A percentile compares a stretch with the other conserved stretches of the same genome.
Conservation (phyloP, 139 green algal genomes). For the Tetradesmus obliquus region DNA sequence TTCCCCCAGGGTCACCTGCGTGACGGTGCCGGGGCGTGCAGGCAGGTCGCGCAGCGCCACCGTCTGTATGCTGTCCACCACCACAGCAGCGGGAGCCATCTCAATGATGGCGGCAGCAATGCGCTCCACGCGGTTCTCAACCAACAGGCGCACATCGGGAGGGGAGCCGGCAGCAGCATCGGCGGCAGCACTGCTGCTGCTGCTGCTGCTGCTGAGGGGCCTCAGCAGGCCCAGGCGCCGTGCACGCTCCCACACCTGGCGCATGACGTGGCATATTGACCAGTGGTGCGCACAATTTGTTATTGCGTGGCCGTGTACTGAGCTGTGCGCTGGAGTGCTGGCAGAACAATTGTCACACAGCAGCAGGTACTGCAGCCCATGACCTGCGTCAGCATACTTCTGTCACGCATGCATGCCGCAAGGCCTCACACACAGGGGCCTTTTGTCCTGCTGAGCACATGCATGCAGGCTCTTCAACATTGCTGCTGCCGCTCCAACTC, state of each 20-base stretch:
- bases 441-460: neutral
- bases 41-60: conserved; percentile 86
- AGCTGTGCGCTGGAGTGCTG: too few relatives aligned
- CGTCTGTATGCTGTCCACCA: conserved; percentile 97
- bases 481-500: neutral
- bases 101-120: conserved; percentile 22
- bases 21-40: conserved; percentile 77
- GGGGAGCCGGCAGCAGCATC: neutral
- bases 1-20: conserved; percentile 51
- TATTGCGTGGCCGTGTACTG: too few relatives aligned
- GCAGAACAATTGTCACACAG: too few relatives aligned
- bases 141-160: conserved; percentile 45
- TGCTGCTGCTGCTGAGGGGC: neutral
- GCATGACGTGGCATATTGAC: too few relatives aligned
- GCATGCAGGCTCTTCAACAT: neutral
- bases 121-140: conserved; percentile 38
- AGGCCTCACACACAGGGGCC: too few relatives aligned
- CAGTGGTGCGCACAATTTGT: too few relatives aligned
- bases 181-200: neutral
- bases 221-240: conserved; percentile 73
- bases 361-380: too few relatives aligned
- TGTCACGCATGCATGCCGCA: too few relatives aligned
- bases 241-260: conserved; percentile 79
- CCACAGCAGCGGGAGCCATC: conserved; percentile 75
- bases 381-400: too few relatives aligned